These are phyloP conservation scores for Echinochloa phyllopogon DNA, from an alignment of 176 grass and related monocot species.

Conservation along the genomic window DNA sequence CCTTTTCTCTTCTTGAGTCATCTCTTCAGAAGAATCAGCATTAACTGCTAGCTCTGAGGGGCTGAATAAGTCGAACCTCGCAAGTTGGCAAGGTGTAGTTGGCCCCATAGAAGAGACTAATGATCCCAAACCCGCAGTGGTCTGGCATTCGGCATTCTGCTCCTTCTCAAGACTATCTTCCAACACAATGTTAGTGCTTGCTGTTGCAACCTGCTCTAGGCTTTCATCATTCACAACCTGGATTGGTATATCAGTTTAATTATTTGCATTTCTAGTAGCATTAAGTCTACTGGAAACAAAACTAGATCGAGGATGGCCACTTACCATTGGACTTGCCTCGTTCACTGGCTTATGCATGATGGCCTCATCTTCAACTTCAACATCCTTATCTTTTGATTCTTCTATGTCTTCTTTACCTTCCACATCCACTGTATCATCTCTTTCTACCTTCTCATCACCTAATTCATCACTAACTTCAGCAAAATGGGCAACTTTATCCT, in stretches of 20 bases:
- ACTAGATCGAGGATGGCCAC: conserved; percentile 30
- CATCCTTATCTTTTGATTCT: conserved; percentile 32
- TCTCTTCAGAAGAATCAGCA: conserved; percentile 61
- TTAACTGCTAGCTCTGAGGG: conserved; percentile 53
- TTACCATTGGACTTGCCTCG: conserved; percentile 34
- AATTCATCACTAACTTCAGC: conserved; percentile 38
- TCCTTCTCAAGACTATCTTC: conserved; percentile 12
- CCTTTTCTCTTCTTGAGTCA: conserved; percentile 80
- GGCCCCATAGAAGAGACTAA: conserved; percentile 65
- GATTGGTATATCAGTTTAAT: background rate
- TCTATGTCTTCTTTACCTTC: background rate
- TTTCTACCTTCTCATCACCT: conserved; percentile 8
- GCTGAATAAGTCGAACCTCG: conserved; percentile 52
- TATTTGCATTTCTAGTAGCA: conserved; percentile 31
- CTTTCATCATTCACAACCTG: conserved; percentile 34
- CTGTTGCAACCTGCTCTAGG: conserved; percentile 1
- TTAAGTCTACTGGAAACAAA: conserved; percentile 27
- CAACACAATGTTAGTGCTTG: background rate
- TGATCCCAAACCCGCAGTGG: conserved; percentile 56
- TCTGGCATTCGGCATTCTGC: conserved; percentile 23
- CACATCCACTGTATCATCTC: background rate
- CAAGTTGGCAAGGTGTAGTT: conserved; percentile 41
- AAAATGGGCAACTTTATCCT: conserved; percentile 16
- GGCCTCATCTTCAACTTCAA: conserved; percentile 8
- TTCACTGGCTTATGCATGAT: conserved; percentile 3